phyloP scores from a whole-genome alignment of 768 basidiomycete species.

The Butyriboletus loyo region DNA sequence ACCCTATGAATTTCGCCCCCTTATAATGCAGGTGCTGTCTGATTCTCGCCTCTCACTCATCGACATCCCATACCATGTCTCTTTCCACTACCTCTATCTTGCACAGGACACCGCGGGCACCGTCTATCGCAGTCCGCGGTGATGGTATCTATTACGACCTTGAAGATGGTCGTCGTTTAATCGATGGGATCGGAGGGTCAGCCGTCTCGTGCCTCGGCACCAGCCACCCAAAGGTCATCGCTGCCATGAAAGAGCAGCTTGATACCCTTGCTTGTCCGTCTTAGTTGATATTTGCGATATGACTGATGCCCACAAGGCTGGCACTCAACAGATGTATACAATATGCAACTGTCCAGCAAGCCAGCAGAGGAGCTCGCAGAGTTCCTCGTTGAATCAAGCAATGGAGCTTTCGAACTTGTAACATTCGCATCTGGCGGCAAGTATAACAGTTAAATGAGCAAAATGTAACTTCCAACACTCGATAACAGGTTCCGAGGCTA shows the following conservation, averaged over 20 bases:
- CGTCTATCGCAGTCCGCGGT: conserved; percentile 62
- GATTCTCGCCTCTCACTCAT: neutral
- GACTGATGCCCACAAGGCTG: neutral
- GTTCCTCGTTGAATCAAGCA: conserved; percentile 56
- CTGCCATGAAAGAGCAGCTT: conserved; percentile 76
- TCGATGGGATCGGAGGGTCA: conserved; percentile 85
- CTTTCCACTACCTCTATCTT: conserved; percentile 41
- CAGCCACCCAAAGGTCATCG: conserved; percentile 64
- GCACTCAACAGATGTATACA: conserved; percentile 67
- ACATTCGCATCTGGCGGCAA: conserved; percentile 77
- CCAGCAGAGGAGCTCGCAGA: conserved; percentile 81
- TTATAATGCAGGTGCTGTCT: neutral
- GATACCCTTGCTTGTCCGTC: conserved; percentile 73
- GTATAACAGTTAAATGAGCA: conserved; percentile 5
- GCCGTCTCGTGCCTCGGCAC: conserved; percentile 80
- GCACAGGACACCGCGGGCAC: conserved; percentile 71
- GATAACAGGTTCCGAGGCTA: conserved; percentile 74
- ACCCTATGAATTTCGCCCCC: neutral
- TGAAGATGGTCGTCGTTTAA: conserved; percentile 61
- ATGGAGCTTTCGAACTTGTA: conserved; percentile 70
- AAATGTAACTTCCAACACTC: neutral
- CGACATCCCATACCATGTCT: conserved; percentile 14
- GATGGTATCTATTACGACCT: conserved; percentile 72
- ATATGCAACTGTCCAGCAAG: conserved; percentile 77
- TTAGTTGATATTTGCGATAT: neutral